Conservation (phyloP, 164 flowering plant genomes). For the Nelumbo lutea region DNA sequence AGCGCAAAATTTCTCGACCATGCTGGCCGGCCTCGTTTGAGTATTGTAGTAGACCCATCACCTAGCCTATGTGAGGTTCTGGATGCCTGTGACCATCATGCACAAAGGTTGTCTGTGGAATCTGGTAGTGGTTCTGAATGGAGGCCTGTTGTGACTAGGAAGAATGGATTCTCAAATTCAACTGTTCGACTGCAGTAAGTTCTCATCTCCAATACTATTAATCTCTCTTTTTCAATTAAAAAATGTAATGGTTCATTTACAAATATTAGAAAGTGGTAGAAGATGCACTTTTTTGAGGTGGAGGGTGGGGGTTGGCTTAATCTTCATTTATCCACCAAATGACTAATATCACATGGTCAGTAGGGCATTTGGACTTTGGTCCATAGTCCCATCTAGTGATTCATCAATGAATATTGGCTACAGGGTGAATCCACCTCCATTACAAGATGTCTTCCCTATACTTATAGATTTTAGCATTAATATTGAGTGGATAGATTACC, state of each 20-base stretch:
- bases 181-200: slow-evolving; percentile 80
- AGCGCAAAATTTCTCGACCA: slow-evolving; percentile 57
- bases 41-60: slow-evolving; percentile 59
- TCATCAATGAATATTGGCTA: too few relatives aligned
- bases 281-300: neutral
- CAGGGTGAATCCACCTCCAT: too few relatives aligned
- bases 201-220: neutral
- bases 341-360: too few relatives aligned
- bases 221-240: neutral
- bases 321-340: too few relatives aligned
- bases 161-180: slow-evolving; percentile 52
- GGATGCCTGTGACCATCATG: slow-evolving; percentile 58
- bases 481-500: neutral
- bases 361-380: too few relatives aligned
- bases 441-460: too few relatives aligned
- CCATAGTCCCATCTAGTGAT: too few relatives aligned
- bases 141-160: slow-evolving; percentile 63
- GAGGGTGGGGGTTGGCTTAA: neutral
- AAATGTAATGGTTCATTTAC: neutral
- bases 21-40: slow-evolving; percentile 78
- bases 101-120: slow-evolving; percentile 41
- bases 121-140: slow-evolving; percentile 83
- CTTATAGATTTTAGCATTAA: too few relatives aligned
- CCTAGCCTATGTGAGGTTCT: slow-evolving; percentile 57
- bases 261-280: too few relatives aligned